These are phyloP conservation scores for Lolium rigidum DNA, from an alignment of 176 grass and related monocot species.

Conservation along the genomic window DNA sequence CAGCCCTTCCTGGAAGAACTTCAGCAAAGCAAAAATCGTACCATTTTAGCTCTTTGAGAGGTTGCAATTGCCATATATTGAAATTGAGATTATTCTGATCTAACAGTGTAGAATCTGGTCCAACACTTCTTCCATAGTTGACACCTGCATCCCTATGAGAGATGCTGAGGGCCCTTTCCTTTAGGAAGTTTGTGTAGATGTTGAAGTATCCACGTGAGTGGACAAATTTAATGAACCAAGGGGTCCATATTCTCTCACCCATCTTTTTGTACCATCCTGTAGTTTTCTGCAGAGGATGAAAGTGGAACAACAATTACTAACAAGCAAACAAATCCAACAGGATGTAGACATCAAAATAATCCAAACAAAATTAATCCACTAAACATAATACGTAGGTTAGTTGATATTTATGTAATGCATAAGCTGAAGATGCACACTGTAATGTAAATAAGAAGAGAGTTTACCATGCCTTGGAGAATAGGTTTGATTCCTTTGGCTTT, in stretches of 20 bases:
- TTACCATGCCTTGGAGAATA: conserved; percentile 98
- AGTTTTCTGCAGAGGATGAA: conserved; percentile 76
- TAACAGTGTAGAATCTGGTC: conserved; percentile 91
- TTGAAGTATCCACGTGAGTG: conserved; percentile 92
- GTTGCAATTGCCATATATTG: conserved; percentile 65
- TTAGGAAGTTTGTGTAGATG: conserved; percentile 89
- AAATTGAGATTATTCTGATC: conserved; percentile 71
- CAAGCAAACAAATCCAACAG: conserved; percentile 37
- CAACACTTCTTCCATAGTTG: conserved; percentile 83
- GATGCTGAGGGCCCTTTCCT: conserved; percentile 82
- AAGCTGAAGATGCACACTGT: conserved; percentile 28
- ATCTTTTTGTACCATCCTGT: conserved; percentile 98
- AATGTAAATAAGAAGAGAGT: conserved; percentile 30
- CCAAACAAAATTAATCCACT: background rate
- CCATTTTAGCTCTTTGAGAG: conserved; percentile 67
- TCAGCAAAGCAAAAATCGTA: conserved; percentile 90
- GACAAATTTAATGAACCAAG: conserved; percentile 98
- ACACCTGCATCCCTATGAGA: conserved; percentile 97
- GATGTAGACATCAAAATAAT: conserved; percentile 31
- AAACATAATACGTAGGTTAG: conserved; percentile 24
- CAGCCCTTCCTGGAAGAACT: conserved; percentile 63
- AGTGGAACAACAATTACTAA: conserved; percentile 8
- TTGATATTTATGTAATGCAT: conserved; percentile 26
- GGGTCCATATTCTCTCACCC: conserved; percentile 98
- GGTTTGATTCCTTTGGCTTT: conserved; percentile 88